Evolutionary conservation across 768 basidiomycete genomes (phyloP).

Genomic region (Lentinula lateritia): DNA sequence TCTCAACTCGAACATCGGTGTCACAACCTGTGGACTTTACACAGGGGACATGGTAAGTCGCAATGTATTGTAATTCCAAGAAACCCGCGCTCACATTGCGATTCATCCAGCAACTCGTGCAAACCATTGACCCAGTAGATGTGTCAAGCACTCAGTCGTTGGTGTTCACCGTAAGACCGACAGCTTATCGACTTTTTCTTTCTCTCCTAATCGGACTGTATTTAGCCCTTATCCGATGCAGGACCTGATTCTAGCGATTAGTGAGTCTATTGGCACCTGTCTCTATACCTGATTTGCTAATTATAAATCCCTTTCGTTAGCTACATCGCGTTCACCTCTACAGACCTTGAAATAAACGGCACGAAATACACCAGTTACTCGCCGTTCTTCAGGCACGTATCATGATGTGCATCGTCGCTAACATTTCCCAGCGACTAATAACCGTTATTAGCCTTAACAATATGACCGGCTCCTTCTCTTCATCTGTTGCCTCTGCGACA

Average conservation of each 20-base stretch:
- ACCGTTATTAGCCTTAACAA: constrained; percentile 37
- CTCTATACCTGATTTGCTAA: background rate
- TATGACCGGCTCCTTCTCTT: constrained; percentile 56
- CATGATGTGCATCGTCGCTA: background rate
- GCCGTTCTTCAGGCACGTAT: constrained; percentile 48
- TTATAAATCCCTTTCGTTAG: constrained; percentile 25
- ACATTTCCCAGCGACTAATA: background rate
- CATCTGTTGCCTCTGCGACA: constrained; percentile 30
- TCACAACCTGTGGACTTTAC: constrained; percentile 51
- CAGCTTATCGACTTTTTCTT: background rate
- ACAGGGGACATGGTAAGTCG: constrained; percentile 44
- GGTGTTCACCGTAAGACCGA: constrained; percentile 47
- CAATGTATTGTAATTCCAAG: background rate
- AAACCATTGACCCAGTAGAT: constrained; percentile 50
- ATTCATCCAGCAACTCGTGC: constrained; percentile 45
- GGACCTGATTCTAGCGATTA: constrained; percentile 55
- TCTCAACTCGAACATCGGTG: constrained; percentile 42
- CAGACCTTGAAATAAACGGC: constrained; percentile 22
- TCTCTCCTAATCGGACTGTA: background rate
- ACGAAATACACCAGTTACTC: constrained; percentile 40
- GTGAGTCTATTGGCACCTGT: constrained; percentile 30
- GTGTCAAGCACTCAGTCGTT: constrained; percentile 42
- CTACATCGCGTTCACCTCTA: constrained; percentile 55
- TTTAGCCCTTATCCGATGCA: constrained; percentile 48
- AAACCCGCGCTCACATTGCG: background rate